phyloP scores from a whole-genome alignment of 306 rosid species.

The Cucurbita pepo region DNA sequence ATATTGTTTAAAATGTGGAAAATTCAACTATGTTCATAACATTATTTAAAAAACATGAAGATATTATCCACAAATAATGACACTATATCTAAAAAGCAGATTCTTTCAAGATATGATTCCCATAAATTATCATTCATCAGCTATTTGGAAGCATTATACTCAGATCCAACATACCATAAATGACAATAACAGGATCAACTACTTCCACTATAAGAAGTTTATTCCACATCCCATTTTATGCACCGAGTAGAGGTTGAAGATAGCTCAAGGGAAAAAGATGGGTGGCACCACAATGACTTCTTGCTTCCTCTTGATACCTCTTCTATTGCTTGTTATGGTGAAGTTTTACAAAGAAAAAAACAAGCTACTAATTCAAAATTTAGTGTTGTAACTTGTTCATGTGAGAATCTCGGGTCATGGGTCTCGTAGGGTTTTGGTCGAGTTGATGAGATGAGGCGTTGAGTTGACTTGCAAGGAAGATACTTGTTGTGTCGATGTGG shows the following conservation, averaged over 20 bases:
- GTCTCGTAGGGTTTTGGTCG: too few species aligned
- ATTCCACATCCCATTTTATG: not conserved
- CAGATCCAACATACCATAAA: not conserved
- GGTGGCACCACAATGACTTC: not conserved
- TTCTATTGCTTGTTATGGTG: not conserved
- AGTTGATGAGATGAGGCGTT: too few species aligned
- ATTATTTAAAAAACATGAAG: too few species aligned
- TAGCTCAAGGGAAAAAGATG: not conserved
- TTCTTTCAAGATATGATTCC: not conserved
- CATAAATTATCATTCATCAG: not conserved
- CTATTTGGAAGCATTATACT: not conserved
- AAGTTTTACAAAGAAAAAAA: not conserved
- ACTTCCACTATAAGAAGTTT: not conserved
- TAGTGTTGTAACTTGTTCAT: not conserved
- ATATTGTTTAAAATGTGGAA: too few species aligned
- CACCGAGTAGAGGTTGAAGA: not conserved
- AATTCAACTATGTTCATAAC: too few species aligned
- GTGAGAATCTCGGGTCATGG: not conserved
- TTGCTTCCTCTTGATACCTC: not conserved
- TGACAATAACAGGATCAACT: not conserved
- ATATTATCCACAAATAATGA: too few species aligned
- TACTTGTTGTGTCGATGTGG: too few species aligned
- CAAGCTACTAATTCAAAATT: not conserved
- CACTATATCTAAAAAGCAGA: not conserved
- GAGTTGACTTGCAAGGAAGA: too few species aligned